These are phyloP conservation scores for Azolla pinnata DNA, from an alignment of 75 land plant species.

Conservation along the genomic window DNA sequence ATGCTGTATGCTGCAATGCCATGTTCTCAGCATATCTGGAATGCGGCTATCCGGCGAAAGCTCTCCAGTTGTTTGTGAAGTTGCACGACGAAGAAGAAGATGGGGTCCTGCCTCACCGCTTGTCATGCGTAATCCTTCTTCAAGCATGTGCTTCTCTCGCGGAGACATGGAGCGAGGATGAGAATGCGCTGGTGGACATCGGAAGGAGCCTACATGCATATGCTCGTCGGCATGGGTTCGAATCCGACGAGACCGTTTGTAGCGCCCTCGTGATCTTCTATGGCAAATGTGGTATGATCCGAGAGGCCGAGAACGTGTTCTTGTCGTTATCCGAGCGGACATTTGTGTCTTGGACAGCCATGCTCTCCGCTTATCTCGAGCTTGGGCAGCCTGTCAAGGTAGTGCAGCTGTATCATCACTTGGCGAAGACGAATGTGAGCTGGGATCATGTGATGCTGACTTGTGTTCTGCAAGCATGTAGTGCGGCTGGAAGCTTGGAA, in stretches of 20 bases:
- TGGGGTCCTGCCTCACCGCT: too few species aligned
- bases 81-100: too few species aligned
- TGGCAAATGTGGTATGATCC: conserved; percentile 13
- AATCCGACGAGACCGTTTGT: conserved; percentile 5
- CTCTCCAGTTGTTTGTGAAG: too few species aligned
- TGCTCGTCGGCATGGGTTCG: not conserved
- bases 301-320: conserved; percentile 11
- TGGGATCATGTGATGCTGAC: not conserved
- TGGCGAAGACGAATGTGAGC: not conserved
- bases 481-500: not conserved
- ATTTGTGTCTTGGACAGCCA: conserved; percentile 19
- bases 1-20: too few species aligned
- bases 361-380: conserved; percentile 15
- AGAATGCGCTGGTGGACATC: too few species aligned
- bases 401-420: not conserved
- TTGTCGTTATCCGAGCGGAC: conserved; percentile 2
- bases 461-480: not conserved
- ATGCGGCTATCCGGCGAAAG: too few species aligned
- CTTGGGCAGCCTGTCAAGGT: conserved; percentile 11
- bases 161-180: too few species aligned
- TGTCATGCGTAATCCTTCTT: conserved; percentile 1
- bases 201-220: conserved; percentile 5
- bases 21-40: too few species aligned
- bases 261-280: conserved; percentile 19
- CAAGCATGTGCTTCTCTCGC: too few species aligned